These are phyloP conservation scores for Pythium sp. DNA, from an alignment of 352 stramenopile genomes.

Conservation along the genomic window DNA sequence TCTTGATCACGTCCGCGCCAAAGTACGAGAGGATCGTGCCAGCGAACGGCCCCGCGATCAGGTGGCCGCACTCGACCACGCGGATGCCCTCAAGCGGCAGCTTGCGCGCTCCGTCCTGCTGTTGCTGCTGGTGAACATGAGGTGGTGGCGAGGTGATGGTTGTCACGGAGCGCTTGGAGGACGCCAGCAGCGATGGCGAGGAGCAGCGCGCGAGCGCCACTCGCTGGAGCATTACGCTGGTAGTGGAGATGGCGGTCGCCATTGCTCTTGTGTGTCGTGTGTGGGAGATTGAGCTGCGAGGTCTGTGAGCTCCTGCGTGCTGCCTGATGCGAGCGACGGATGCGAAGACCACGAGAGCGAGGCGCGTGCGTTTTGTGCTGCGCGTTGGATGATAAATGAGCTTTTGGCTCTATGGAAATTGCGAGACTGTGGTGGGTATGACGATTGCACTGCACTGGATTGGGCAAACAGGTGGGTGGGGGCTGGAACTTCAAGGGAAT, in stretches of 20 bases:
- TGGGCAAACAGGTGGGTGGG: constrained; percentile 4
- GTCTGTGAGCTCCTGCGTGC: not conserved
- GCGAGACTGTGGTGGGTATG: not conserved
- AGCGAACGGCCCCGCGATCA: constrained; percentile 80
- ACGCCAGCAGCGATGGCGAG: not conserved
- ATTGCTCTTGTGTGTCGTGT: not conserved
- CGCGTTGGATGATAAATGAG: not conserved
- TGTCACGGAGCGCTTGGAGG: constrained; percentile 14
- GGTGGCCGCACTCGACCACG: constrained; percentile 76
- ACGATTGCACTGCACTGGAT: not conserved
- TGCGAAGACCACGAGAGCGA: not conserved
- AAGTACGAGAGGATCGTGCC: constrained; percentile 88
- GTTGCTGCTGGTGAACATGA: not conserved
- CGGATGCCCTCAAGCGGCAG: constrained; percentile 68
- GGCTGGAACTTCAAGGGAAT: not conserved
- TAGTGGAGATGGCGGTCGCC: not conserved
- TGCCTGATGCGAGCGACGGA: not conserved
- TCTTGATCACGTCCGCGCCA: constrained; percentile 89
- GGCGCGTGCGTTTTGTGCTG: not conserved
- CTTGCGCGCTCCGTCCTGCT: constrained; percentile 11
- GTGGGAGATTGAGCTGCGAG: not conserved
- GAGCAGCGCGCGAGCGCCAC: not conserved
- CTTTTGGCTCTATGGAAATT: not conserved
- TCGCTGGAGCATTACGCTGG: not conserved
- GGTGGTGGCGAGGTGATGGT: constrained; percentile 4